A percentile compares a stretch with the other conserved stretches of the same genome.
Evolutionary conservation across 1,139 yeast genomes (phyloP).

Genomic region (Kodamaea arcana): DNA sequence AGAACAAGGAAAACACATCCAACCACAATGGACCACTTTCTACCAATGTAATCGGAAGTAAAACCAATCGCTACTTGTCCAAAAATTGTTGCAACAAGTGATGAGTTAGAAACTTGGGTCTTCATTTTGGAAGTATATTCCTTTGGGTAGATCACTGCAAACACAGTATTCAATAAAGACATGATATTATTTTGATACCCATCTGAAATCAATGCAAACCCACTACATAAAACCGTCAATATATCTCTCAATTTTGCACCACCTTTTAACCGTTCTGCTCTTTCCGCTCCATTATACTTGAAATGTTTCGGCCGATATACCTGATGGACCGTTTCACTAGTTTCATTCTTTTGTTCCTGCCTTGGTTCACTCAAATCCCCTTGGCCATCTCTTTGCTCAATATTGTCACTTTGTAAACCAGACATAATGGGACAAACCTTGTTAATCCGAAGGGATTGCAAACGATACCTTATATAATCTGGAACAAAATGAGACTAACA

Average conservation of each 20-base stretch:
- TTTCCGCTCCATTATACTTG: constrained; percentile 31
- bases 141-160: constrained; percentile 41
- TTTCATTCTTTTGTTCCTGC: too few relatives aligned
- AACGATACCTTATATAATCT: too few relatives aligned
- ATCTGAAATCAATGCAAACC: constrained; percentile 58
- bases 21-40: constrained; percentile 54
- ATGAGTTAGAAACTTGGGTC: constrained; percentile 56
- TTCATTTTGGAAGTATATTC: constrained; percentile 41
- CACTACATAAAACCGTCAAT: constrained; percentile 48
- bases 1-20: constrained; percentile 52
- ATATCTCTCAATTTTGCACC: constrained; percentile 30
- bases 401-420: too few relatives aligned
- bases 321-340: too few relatives aligned
- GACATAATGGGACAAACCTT: too few relatives aligned
- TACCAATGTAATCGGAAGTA: constrained; percentile 53
- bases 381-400: neutral
- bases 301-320: constrained; percentile 6
- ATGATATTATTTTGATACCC: constrained; percentile 63
- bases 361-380: too few relatives aligned
- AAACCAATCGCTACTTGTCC: constrained; percentile 56
- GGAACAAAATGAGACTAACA: too few relatives aligned
- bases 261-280: constrained; percentile 27
- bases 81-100: constrained; percentile 54
- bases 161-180: constrained; percentile 54
- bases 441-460: too few relatives aligned